A percentile compares a stretch with the other conserved stretches of the same genome.
These are phyloP conservation scores for Naganishia sp. DNA, from an alignment of 1,284 basidiomycete genomes.

Conservation along the genomic window DNA sequence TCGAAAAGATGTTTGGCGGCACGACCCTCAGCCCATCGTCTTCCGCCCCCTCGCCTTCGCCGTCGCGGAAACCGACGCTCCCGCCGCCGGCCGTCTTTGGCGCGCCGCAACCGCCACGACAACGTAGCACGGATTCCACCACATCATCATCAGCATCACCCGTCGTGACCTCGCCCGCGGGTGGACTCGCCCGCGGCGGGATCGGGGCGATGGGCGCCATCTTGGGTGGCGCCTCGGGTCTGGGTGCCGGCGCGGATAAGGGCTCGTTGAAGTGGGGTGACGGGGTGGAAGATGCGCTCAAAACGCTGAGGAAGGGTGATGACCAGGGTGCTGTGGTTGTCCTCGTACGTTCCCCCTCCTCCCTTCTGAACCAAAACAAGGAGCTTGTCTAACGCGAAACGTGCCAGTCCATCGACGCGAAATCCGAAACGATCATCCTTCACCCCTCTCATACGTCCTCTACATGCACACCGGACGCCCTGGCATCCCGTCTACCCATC, in stretches of 20 bases:
- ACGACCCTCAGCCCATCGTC: background rate
- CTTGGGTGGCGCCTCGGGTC: constrained; percentile 38
- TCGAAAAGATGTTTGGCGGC: constrained; percentile 39
- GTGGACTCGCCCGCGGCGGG: constrained; percentile 45
- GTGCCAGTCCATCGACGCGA: constrained; percentile 63
- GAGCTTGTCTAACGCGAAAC: background rate
- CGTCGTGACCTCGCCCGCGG: constrained; percentile 8
- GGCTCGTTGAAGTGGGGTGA: constrained; percentile 40
- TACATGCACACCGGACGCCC: constrained; percentile 53
- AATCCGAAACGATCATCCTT: constrained; percentile 62
- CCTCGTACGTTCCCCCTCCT: constrained; percentile 56
- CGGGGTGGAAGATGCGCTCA: constrained; percentile 58
- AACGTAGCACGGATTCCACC: constrained; percentile 10
- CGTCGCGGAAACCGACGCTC: constrained; percentile 2
- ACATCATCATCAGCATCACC: background rate
- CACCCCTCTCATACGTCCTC: constrained; percentile 41
- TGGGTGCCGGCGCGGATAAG: constrained; percentile 44
- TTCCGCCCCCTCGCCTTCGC: background rate
- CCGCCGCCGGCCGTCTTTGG: constrained; percentile 20
- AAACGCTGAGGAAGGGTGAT: constrained; percentile 59
- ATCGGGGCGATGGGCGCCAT: constrained; percentile 17
- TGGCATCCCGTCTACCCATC: constrained; percentile 47
- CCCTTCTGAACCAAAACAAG: background rate
- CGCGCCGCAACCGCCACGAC: constrained; percentile 20
- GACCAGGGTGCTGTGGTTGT: constrained; percentile 62